These are phyloP conservation scores for Tetradesmus obliquus DNA, from an alignment of 139 green algal genomes.

Conservation along the genomic window DNA sequence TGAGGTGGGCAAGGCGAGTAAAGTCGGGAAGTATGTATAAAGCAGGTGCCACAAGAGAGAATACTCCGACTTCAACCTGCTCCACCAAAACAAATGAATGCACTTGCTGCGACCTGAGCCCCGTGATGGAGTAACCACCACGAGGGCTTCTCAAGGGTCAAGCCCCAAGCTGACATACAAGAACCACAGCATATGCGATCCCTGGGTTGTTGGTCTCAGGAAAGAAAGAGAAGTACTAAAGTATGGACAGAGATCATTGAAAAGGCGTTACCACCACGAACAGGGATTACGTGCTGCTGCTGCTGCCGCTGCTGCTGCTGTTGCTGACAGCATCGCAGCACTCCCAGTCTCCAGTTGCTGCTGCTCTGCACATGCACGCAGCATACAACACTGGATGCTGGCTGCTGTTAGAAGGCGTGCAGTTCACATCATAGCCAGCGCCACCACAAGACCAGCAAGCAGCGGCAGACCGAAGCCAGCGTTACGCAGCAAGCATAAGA, in stretches of 20 bases:
- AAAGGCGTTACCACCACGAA: neutral
- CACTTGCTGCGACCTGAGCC: no score
- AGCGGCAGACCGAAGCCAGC: neutral
- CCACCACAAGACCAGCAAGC: neutral
- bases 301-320: slow-evolving; percentile 19
- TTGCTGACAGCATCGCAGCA: neutral
- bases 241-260: no score
- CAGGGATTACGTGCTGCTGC: neutral
- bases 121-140: neutral
- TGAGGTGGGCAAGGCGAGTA: neutral
- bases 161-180: neutral
- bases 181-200: neutral
- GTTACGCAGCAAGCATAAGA: neutral
- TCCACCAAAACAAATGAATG: no score
- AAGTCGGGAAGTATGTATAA: neutral
- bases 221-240: no score
- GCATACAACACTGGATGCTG: neutral
- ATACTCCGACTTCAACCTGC: no score
- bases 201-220: no score
- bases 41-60: neutral
- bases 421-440: neutral
- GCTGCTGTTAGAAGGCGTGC: neutral
- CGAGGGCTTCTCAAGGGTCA: neutral
- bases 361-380: neutral
- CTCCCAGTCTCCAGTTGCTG: neutral